Evolutionary conservation across 805 yeast genomes (phyloP).

Genomic region (Metschnikowia lachancei): DNA sequence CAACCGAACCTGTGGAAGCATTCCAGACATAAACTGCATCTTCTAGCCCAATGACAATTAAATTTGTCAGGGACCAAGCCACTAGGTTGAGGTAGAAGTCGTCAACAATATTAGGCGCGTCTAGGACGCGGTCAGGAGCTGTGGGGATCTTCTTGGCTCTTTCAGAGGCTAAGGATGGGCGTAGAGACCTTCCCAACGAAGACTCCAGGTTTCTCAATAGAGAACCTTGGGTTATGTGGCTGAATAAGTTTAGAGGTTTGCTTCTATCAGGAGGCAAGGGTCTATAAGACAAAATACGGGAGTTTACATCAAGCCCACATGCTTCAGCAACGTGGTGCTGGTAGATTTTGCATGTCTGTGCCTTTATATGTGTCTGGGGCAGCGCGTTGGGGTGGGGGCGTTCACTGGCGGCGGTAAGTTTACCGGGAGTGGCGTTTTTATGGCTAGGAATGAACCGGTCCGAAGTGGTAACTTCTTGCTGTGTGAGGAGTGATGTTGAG

Average conservation of each 20-base stretch:
- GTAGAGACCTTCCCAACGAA: conserved; percentile 27
- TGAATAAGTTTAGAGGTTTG: conserved; percentile 34
- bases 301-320: conserved; percentile 82
- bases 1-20: conserved; percentile 77
- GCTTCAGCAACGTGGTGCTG: conserved; percentile 89
- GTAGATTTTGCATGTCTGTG: conserved; percentile 55
- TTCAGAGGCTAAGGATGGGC: conserved; percentile 56
- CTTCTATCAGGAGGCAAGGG: conserved; percentile 75
- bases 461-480: conserved; percentile 16
- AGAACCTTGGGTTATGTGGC: conserved; percentile 21
- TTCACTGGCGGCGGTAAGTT: conserved; percentile 31
- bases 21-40: conserved; percentile 88
- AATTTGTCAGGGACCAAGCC: conserved; percentile 82
- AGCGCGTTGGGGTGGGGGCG: conserved; percentile 45
- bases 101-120: conserved; percentile 92
- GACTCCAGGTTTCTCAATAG: conserved; percentile 16
- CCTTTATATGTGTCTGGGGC: conserved; percentile 54
- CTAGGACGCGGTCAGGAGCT: conserved; percentile 88
- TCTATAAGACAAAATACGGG: conserved; percentile 79
- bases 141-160: conserved; percentile 76
- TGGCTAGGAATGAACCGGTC: conserved; percentile 46
- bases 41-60: conserved; percentile 85
- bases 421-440: conserved; percentile 40
- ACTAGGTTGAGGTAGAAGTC: conserved; percentile 87
- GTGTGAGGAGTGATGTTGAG: conserved; percentile 16